phyloP scores from a whole-genome alignment of 306 rosid genomes.

The Trifolium dubium region DNA sequence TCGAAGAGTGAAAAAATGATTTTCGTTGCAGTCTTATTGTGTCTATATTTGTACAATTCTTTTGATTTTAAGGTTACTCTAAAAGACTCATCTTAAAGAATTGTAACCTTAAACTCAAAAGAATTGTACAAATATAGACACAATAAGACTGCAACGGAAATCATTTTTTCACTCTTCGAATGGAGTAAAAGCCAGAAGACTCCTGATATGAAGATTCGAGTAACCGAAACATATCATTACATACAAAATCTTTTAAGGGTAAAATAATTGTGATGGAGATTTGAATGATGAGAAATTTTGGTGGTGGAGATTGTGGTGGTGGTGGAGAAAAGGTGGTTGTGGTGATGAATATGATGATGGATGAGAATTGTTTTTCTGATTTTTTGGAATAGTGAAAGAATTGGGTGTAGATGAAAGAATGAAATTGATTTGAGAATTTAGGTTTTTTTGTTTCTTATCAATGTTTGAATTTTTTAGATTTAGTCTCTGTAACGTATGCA shows the following conservation, averaged over 20 bases:
- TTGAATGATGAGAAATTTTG: too few relatives aligned
- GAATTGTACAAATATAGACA: neutral
- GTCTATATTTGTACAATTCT: neutral
- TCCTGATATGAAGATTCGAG: neutral
- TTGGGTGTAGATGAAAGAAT: too few relatives aligned
- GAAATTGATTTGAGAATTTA: too few relatives aligned
- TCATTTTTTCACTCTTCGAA: slow-evolving; percentile 16
- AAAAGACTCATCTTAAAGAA: slow-evolving; percentile 30
- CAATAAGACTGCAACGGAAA: neutral
- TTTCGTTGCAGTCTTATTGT: neutral
- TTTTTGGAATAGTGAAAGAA: too few relatives aligned
- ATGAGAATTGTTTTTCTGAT: too few relatives aligned
- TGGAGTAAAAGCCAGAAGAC: slow-evolving; percentile 42
- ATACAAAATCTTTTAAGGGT: neutral
- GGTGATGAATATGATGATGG: too few relatives aligned
- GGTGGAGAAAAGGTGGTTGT: too few relatives aligned
- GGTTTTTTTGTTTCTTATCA: too few relatives aligned
- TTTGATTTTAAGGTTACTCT: neutral
- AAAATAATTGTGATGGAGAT: too few relatives aligned
- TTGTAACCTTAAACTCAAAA: neutral
- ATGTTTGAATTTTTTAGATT: too few relatives aligned
- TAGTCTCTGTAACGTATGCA: too few relatives aligned
- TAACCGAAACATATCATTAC: neutral
- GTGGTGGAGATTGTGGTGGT: too few relatives aligned
- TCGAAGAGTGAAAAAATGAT: slow-evolving; percentile 12